Evolutionary conservation across 805 yeast genomes (phyloP), one percentile per base, ranked within the genome.

Genomic region (Yarrowia yakushimensis): DNA sequence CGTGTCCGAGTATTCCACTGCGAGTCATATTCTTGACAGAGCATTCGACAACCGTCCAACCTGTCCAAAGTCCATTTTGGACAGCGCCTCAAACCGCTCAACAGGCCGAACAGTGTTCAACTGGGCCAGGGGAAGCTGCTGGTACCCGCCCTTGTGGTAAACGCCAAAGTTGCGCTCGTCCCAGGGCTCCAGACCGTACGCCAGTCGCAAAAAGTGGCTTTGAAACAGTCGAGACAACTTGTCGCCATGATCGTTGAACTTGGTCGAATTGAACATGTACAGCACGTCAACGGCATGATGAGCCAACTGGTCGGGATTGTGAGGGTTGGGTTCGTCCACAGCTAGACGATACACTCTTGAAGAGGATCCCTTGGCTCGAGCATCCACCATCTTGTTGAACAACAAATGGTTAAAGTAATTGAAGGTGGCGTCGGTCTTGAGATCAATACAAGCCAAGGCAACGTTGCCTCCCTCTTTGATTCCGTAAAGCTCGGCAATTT

Each of bases 241-340:
- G n/a, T 55, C 61, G 6, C 61, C 61, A 4, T 39, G 61, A n/a
- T 55, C 50, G 22, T 55, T 55, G 39, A 55, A 55, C 61, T 28
- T 9, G n/a, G 61, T 55, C 9, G 61, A 55, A 48, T 55, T 55
- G 61, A 55, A 55, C 48, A 39, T 39, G 61, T 55, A 55, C 22
- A 55, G 30, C 15, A 55, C 61, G 23, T 55, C 61, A 4, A 55
- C 61, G 13, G 61, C 61, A 15, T 55, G 61, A 27, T 55, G 61
- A 17, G 61, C 61, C 15, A 48, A 36, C 46, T 41, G 46, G 30
- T 55, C 61, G 30, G 61, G 46, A 30, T 55, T 55, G 22, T 55
- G 61, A 10, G 61, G 61, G 48, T 55, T 55, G 61, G 46, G 61
- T 18, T 55, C 61, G 22, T 55, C 61, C 3, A 55, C 61, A 0